phyloP scores from a whole-genome alignment of 2,329 filamentous ascomycete genomes.

The Nemania bipapillata region DNA sequence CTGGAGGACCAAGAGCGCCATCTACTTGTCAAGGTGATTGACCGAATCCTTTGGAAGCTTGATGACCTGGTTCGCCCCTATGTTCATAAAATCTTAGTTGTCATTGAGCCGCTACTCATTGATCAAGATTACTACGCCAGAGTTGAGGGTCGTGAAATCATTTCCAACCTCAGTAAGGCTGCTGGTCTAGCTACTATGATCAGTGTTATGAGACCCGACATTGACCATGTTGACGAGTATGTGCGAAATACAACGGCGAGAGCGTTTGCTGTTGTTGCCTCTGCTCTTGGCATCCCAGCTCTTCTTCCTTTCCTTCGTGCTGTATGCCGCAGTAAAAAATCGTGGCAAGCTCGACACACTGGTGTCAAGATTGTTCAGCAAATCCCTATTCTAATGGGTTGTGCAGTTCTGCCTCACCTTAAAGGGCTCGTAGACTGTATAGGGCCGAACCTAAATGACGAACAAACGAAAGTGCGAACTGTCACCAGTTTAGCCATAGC shows the following conservation, averaged over 20 bases:
- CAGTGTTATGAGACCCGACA: conserved; percentile 98
- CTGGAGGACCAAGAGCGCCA: conserved; percentile 98
- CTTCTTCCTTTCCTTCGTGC: conserved; percentile 93
- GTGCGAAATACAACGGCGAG: conserved; percentile 96
- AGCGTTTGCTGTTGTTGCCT: conserved; percentile 96
- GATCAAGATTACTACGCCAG: conserved; percentile 99
- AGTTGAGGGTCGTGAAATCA: conserved; percentile 97
- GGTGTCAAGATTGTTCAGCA: conserved; percentile 99
- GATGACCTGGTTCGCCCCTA: conserved; percentile 96
- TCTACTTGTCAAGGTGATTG: conserved; percentile 98
- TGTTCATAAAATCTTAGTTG: conserved; percentile 97
- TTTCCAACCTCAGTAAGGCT: conserved; percentile 96
- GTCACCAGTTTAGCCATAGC: conserved; percentile 95
- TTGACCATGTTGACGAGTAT: conserved; percentile 98
- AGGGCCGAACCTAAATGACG: conserved; percentile 92
- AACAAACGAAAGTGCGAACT: conserved; percentile 96
- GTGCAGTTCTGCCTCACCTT: conserved; percentile 91
- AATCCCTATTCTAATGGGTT: conserved; percentile 98
- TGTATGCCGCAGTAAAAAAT: conserved; percentile 97
- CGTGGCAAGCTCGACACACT: conserved; percentile 96
- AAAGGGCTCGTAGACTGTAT: conserved; percentile 98
- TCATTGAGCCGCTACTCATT: conserved; percentile 98
- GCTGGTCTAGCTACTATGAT: conserved; percentile 99
- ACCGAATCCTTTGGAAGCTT: conserved; percentile 97
- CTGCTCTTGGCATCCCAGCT: conserved; percentile 93